Base-by-base conservation (phyloP, 495 filamentous ascomycete genomes). In the Penicillium coprophilum region DNA sequence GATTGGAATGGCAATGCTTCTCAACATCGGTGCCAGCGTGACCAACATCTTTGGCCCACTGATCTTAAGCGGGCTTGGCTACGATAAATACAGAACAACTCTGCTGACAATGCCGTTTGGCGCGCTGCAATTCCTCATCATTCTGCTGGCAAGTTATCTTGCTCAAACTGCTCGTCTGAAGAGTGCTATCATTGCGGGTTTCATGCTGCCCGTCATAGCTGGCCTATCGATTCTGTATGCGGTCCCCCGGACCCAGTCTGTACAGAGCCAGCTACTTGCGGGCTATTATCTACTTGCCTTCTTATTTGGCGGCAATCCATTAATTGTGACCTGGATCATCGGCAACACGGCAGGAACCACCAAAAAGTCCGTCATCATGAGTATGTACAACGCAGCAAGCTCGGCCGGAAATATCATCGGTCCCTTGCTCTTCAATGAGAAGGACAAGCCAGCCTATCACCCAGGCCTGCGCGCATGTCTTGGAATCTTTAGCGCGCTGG, bases 251-350 rank as follows among this genome's bases (percentile, higher is more conserved):
- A 73, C 58, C 19, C 58, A 67, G 15, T 56, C 67, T 0, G 60
- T 77, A 6, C 72, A 75, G 12, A 71, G 74, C 2, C 60, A 74
- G 0, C 56, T 84, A 24, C 75, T 87, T 20, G 77, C 71, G 0
- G 84, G 80, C 0, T 88, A 85, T 59, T 88, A 87, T 56, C 68
- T 87, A 1, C 77, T 86, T 1, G 77, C 82, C 0, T 85, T 86
- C 65, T 66, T 87, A 15, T 85, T 78, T 61, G 79, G 75, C 12
- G 77, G 77, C 1, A 80, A 80, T 50, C 78, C 77, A 17, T 58
- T 81, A 20, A 71, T 80, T 39, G 74, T 81, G 9, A 69, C 72
- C 0, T 81, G 78, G 78, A 78, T 81, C 47, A 72, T 79, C 15
- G 76, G 72, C 0, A 81, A 81, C 50, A 80, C 74, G 7, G 78